A percentile compares a stretch with the other conserved stretches of the same genome.
These are phyloP conservation scores for Avena sativa DNA, from an alignment of 176 grass and related monocot species.

Conservation along the genomic window DNA sequence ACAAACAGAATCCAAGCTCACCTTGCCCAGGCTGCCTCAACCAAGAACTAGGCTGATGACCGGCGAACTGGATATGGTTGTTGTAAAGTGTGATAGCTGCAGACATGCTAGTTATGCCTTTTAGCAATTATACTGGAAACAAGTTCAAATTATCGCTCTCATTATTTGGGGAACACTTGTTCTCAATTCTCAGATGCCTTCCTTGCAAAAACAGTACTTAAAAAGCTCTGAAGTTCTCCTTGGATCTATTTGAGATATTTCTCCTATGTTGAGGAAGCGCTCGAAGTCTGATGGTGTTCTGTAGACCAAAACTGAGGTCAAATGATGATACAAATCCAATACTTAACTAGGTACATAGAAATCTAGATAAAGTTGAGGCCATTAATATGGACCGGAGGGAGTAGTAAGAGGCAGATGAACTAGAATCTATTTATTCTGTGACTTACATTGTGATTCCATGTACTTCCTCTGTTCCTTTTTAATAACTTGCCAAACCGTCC, in stretches of 20 bases:
- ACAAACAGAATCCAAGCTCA: conserved; percentile 64
- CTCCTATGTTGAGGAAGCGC: conserved; percentile 85
- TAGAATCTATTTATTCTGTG: background rate
- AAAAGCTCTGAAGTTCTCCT: background rate
- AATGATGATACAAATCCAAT: background rate
- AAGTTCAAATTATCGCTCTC: background rate
- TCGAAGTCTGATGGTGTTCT: conserved; percentile 74
- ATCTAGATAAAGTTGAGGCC: no score
- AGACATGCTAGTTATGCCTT: background rate
- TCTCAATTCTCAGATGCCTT: background rate
- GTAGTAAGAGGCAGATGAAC: background rate
- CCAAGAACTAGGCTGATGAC: conserved; percentile 57
- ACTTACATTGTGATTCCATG: conserved; percentile 63
- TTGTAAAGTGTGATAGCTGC: conserved; percentile 20
- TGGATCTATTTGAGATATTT: conserved; percentile 36
- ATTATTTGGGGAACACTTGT: background rate
- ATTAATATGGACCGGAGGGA: no score
- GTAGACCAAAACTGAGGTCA: conserved; percentile 1
- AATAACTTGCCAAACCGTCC: no score
- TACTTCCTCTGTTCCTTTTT: conserved; percentile 44
- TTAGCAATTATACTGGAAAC: background rate
- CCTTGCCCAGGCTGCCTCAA: conserved; percentile 60
- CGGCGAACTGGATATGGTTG: background rate
- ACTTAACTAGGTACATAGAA: no score
- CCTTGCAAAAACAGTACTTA: background rate